Percentiles rank a stretch among this genome's conserved stretches.
These are phyloP conservation scores for Botrytis squamosa DNA, from an alignment of 2,329 filamentous ascomycete genomes.

Conservation along the genomic window DNA sequence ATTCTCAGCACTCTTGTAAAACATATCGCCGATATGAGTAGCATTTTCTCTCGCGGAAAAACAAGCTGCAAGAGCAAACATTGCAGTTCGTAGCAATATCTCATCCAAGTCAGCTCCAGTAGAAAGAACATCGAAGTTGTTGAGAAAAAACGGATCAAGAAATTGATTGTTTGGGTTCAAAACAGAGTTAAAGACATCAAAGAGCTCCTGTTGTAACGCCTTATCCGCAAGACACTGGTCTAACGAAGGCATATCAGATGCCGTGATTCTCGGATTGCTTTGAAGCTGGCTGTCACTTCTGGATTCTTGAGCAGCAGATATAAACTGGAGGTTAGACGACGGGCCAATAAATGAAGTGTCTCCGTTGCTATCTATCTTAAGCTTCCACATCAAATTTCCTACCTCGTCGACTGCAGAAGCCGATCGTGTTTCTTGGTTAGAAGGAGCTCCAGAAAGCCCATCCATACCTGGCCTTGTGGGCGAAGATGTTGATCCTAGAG, in stretches of 20 bases:
- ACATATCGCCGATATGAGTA: not conserved
- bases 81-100: not conserved
- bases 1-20: not conserved
- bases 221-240: not conserved
- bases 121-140: not conserved
- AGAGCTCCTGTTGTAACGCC: not conserved
- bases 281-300: not conserved
- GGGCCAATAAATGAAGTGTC: not conserved
- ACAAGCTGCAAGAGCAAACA: slow-evolving; percentile 6
- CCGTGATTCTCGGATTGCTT: not conserved
- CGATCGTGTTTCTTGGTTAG: not conserved
- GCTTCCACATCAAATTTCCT: slow-evolving; percentile 3
- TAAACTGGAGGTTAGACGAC: not conserved
- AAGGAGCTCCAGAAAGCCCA: not conserved
- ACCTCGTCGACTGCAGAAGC: not conserved
- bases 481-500: not conserved
- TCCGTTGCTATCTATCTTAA: not conserved
- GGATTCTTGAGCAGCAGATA: not conserved
- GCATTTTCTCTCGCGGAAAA: not conserved
- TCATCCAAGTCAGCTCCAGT: not conserved
- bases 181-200: not conserved
- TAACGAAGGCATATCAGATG: not conserved
- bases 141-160: not conserved
- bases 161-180: slow-evolving; percentile 3
- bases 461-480: not conserved